These are phyloP conservation scores for Aspergillus floridensis DNA, from an alignment of 2,329 filamentous ascomycete species.

Conservation along the genomic window DNA sequence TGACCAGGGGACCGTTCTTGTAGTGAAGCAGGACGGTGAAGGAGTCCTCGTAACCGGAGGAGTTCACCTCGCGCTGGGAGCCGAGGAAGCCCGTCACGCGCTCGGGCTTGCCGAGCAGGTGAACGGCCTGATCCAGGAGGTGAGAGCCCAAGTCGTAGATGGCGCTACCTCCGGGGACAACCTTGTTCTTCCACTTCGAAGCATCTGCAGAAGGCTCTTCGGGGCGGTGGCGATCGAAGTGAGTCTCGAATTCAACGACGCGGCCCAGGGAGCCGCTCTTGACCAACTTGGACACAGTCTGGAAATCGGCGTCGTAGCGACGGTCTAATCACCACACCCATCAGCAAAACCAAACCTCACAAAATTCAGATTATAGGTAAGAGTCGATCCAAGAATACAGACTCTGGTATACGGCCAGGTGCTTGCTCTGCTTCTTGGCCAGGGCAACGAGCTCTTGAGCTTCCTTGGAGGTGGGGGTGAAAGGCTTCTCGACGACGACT, in stretches of 20 bases:
- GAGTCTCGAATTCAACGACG: conserved; percentile 74
- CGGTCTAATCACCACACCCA: conserved; percentile 49
- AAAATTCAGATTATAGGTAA: background rate
- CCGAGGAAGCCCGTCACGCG: conserved; percentile 66
- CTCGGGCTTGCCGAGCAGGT: conserved; percentile 67
- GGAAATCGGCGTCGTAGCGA: conserved; percentile 74
- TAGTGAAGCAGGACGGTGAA: conserved; percentile 67
- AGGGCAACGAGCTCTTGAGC: conserved; percentile 61
- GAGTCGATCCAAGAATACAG: conserved; percentile 13
- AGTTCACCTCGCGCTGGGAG: conserved; percentile 62
- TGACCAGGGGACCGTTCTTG: conserved; percentile 60
- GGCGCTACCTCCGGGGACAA: conserved; percentile 63
- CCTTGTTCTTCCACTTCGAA: conserved; percentile 65
- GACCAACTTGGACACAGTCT: conserved; percentile 65
- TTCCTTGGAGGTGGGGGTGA: conserved; percentile 68
- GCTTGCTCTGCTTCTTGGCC: conserved; percentile 50
- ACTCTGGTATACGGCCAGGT: conserved; percentile 70
- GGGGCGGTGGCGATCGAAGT: conserved; percentile 73
- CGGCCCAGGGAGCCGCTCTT: conserved; percentile 61
- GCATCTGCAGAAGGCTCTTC: conserved; percentile 46
- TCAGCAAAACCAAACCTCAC: background rate
- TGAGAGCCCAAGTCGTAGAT: conserved; percentile 76
- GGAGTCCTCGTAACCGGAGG: conserved; percentile 47
- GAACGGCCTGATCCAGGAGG: conserved; percentile 70
- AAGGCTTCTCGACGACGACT: conserved; percentile 80